Conservation (phyloP, 2,329 filamentous ascomycete species). For the Paracamarosporium sp. region DNA sequence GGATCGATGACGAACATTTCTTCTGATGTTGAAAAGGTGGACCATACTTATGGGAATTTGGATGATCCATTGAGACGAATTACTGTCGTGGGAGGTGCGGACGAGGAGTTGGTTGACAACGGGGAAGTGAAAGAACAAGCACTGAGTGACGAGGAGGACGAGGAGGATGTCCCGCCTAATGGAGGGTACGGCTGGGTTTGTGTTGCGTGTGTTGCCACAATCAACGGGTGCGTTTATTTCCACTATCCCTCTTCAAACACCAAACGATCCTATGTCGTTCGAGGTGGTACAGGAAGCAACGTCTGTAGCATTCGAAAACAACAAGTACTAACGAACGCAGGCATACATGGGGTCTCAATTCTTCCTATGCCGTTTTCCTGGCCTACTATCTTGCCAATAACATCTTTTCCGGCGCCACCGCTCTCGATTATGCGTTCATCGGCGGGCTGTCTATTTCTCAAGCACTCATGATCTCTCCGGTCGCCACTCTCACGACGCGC, state of each 20-base stretch:
- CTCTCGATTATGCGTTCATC: slow-evolving; percentile 78
- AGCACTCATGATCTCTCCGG: slow-evolving; percentile 72
- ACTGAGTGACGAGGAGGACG: slow-evolving; percentile 18
- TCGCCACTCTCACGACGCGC: slow-evolving; percentile 68
- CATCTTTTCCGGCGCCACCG: slow-evolving; percentile 67
- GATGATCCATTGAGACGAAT: neutral
- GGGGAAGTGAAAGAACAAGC: neutral
- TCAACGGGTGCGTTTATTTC: slow-evolving; percentile 42
- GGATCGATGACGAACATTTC: neutral
- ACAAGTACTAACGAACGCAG: slow-evolving; percentile 41
- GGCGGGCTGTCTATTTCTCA: slow-evolving; percentile 72
- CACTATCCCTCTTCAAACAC: neutral
- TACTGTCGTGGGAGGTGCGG: neutral
- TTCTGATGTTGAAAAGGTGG: neutral
- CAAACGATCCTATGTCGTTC: neutral
- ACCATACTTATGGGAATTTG: neutral
- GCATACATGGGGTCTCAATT: slow-evolving; percentile 79
- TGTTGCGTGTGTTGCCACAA: slow-evolving; percentile 45
- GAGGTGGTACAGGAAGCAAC: neutral
- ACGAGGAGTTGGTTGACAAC: neutral
- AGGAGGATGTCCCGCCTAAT: slow-evolving; percentile 58
- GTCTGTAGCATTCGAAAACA: neutral
- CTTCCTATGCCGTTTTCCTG: slow-evolving; percentile 75
- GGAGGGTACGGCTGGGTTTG: slow-evolving; percentile 69
- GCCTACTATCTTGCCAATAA: slow-evolving; percentile 71